These are phyloP conservation scores for Gossypium rotundifolium DNA, from an alignment of 345 rosid species.

Conservation along the genomic window DNA sequence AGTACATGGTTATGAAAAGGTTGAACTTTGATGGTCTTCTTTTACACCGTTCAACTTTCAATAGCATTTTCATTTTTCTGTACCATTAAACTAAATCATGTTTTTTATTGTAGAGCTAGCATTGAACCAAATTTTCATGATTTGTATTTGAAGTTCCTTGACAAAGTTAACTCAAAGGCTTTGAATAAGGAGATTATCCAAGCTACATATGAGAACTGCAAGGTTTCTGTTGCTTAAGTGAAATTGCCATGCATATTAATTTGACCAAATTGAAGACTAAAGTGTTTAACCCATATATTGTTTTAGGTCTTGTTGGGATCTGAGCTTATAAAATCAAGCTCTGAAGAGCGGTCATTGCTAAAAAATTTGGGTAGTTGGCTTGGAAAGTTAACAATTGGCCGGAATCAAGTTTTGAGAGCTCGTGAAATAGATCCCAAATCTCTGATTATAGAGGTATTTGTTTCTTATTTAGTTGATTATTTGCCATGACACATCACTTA, in stretches of 20 bases:
- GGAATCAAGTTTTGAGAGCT: constrained; percentile 85
- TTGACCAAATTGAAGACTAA: not conserved
- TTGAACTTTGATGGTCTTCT: constrained; percentile 14
- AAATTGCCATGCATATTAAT: not conserved
- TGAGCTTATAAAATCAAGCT: constrained; percentile 95
- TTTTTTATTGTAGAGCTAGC: constrained; percentile 63
- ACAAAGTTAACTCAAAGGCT: constrained; percentile 64
- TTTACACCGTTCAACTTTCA: not conserved
- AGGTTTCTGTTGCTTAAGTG: constrained; percentile 40
- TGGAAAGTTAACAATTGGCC: constrained; percentile 95
- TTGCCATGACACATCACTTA: not conserved
- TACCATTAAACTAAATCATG: not conserved
- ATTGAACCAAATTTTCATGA: constrained; percentile 97
- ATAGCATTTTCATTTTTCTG: not conserved
- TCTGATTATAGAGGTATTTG: constrained; percentile 81
- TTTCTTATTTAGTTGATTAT: constrained; percentile 1
- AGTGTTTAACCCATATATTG: constrained; percentile 2
- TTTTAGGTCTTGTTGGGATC: constrained; percentile 92
- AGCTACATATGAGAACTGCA: constrained; percentile 95
- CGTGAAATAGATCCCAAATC: constrained; percentile 99
- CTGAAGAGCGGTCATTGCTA: constrained; percentile 93
- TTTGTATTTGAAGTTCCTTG: constrained; percentile 89
- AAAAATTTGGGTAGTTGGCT: constrained; percentile 99
- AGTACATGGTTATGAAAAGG: constrained; percentile 99
- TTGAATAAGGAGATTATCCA: constrained; percentile 39